Conservation (phyloP, 2,329 filamentous ascomycete species). For the Geosmithia morbida region DNA sequence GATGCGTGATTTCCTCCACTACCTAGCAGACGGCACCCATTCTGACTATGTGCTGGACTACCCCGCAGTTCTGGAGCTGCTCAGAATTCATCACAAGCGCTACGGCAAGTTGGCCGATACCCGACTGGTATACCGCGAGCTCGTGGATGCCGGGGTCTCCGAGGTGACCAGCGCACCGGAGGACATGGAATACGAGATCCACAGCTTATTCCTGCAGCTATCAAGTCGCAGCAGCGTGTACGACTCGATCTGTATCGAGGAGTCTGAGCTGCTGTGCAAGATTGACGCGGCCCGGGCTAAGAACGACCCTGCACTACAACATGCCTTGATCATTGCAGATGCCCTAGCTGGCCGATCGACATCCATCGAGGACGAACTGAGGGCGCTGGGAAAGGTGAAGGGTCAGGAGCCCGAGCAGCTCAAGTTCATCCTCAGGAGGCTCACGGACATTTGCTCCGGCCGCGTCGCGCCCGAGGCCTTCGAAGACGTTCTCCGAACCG, state of each 20-base stretch:
- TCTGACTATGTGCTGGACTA: neutral
- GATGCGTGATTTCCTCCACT: neutral
- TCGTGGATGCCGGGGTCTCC: slow-evolving; percentile 14
- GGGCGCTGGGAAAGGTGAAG: neutral
- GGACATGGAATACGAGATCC: slow-evolving; percentile 12
- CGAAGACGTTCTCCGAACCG: slow-evolving; percentile 13
- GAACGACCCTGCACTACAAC: neutral
- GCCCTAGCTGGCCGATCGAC: neutral
- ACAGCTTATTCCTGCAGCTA: slow-evolving; percentile 12
- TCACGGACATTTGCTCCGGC: slow-evolving; percentile 19
- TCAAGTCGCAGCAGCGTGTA: slow-evolving; percentile 3
- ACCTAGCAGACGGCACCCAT: neutral
- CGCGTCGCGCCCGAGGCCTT: slow-evolving; percentile 10
- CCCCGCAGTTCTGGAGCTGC: neutral
- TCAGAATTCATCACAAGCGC: neutral
- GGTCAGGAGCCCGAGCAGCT: slow-evolving; percentile 5
- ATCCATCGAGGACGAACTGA: neutral
- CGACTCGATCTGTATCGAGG: neutral
- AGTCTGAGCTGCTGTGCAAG: slow-evolving; percentile 4
- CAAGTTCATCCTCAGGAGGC: slow-evolving; percentile 10
- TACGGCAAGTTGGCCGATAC: slow-evolving; percentile 7
- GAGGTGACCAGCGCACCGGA: slow-evolving; percentile 4
- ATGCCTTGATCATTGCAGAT: neutral
- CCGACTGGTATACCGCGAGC: slow-evolving; percentile 13
- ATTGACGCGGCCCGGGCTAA: neutral